phyloP scores from a whole-genome alignment of 2,329 filamentous ascomycete species.

The Bertia moriformis region DNA sequence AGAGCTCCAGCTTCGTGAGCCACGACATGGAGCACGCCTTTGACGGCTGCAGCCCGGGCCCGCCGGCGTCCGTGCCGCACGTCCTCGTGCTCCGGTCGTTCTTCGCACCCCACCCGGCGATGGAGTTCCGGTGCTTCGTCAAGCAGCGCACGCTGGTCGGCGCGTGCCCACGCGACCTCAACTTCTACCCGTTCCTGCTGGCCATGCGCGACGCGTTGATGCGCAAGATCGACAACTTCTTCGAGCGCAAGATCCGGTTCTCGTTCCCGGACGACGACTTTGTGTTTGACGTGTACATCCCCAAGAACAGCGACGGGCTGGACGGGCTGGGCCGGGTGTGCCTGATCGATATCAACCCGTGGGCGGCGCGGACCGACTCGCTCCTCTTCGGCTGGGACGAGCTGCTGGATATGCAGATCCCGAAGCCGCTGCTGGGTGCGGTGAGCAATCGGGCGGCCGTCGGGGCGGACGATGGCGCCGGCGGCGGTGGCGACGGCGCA shows the following conservation, averaged over 20 bases:
- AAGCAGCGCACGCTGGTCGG: slow-evolving; percentile 67
- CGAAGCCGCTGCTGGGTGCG: slow-evolving; percentile 37
- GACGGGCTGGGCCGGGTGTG: slow-evolving; percentile 58
- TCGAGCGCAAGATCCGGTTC: slow-evolving; percentile 56
- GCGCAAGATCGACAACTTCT: slow-evolving; percentile 61
- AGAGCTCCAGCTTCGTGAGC: slow-evolving; percentile 85
- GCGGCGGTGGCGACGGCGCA: slow-evolving; percentile 19
- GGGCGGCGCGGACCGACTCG: slow-evolving; percentile 78
- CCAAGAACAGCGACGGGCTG: slow-evolving; percentile 38
- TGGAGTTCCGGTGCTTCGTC: slow-evolving; percentile 94
- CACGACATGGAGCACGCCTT: slow-evolving; percentile 92
- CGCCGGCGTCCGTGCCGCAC: slow-evolving; percentile 45
- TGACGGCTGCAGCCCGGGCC: slow-evolving; percentile 44
- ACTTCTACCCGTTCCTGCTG: slow-evolving; percentile 71
- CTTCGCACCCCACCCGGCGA: slow-evolving; percentile 73
- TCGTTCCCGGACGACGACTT: slow-evolving; percentile 77
- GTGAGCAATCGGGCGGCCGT: slow-evolving; percentile 14
- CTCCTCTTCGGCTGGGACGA: slow-evolving; percentile 83
- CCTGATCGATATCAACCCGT: slow-evolving; percentile 89
- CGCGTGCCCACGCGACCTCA: slow-evolving; percentile 77
- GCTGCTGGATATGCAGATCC: slow-evolving; percentile 58
- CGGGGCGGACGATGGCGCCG: slow-evolving; percentile 10
- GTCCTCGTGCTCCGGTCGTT: slow-evolving; percentile 77
- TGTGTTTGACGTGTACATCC: slow-evolving; percentile 84
- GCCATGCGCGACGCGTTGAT: slow-evolving; percentile 50